These are phyloP conservation scores for Panicum hallii DNA, from an alignment of 202 grass and related monocot genomes.

Conservation along the genomic window DNA sequence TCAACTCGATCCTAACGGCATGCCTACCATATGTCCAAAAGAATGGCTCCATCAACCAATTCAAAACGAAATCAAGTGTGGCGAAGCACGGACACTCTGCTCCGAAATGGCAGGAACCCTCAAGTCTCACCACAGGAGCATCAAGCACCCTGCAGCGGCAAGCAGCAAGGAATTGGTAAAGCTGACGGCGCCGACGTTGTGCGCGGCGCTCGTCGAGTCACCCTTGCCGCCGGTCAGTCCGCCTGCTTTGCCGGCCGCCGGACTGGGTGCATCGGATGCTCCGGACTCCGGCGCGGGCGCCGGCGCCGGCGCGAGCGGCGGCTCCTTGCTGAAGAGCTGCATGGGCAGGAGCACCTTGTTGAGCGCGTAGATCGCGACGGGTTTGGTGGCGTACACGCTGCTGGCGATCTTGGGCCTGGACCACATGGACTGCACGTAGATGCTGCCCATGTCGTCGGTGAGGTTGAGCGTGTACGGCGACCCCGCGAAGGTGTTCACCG, in stretches of 20 bases:
- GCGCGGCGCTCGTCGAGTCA: constrained; percentile 40
- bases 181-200: constrained; percentile 22
- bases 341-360: constrained; percentile 82
- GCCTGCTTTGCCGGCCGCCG: constrained; percentile 36
- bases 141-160: constrained; percentile 45
- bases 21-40: constrained; percentile 65
- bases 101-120: constrained; percentile 35
- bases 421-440: constrained; percentile 75
- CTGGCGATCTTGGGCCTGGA: constrained; percentile 75
- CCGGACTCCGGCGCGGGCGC: constrained; percentile 69
- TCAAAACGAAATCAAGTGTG: constrained; percentile 46
- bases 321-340: constrained; percentile 86
- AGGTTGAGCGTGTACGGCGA: constrained; percentile 71
- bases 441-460: constrained; percentile 76
- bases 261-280: constrained; percentile 61
- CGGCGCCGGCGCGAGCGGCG: constrained; percentile 64
- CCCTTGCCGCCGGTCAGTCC: constrained; percentile 38
- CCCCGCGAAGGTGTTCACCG: constrained; percentile 85
- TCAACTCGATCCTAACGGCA: constrained; percentile 44
- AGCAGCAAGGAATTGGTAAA: constrained; percentile 49
- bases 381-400: constrained; percentile 82
- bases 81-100: constrained; percentile 22
- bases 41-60: constrained; percentile 53
- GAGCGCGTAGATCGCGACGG: constrained; percentile 76
- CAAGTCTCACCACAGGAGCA: constrained; percentile 60